Conservation (phyloP, 352 stramenopile species). For the Lagenidium sp. region DNA sequence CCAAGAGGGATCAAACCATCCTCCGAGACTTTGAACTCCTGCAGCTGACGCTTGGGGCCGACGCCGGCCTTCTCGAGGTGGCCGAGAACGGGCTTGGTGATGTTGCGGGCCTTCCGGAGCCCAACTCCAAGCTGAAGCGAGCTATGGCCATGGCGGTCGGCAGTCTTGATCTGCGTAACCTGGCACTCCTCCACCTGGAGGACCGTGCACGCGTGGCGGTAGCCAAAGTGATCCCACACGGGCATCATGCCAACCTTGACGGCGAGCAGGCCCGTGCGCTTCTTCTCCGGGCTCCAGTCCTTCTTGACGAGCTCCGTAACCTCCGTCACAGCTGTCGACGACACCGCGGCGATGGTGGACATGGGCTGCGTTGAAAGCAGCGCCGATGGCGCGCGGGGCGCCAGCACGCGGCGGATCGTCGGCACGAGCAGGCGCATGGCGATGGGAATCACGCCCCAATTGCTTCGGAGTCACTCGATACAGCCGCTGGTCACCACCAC, state of each 20-base stretch:
- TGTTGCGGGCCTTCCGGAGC: slow-evolving; percentile 94
- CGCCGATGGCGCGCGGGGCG: slow-evolving; percentile 5
- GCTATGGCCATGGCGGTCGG: slow-evolving; percentile 91
- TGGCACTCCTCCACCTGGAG: slow-evolving; percentile 88
- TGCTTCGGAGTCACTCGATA: no score
- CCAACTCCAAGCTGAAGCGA: slow-evolving; percentile 95
- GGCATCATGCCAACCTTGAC: slow-evolving; percentile 99
- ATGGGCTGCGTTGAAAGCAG: slow-evolving; percentile 11
- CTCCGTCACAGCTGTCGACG: background rate
- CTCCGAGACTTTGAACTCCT: slow-evolving; percentile 93
- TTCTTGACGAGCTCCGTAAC: slow-evolving; percentile 14
- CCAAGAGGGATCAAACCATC: slow-evolving; percentile 84
- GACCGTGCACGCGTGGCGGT: slow-evolving; percentile 94
- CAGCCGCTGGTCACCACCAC: no score
- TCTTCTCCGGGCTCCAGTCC: slow-evolving; percentile 69
- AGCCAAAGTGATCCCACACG: slow-evolving; percentile 97
- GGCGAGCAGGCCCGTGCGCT: slow-evolving; percentile 83
- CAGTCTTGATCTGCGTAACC: slow-evolving; percentile 95
- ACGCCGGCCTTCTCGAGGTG: slow-evolving; percentile 91
- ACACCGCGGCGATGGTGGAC: background rate
- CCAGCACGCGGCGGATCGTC: slow-evolving; percentile 3
- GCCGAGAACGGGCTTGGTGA: slow-evolving; percentile 89
- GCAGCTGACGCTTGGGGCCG: slow-evolving; percentile 90
- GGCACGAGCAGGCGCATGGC: slow-evolving; percentile 8
- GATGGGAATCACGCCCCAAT: no score